Conservation (phyloP, 2,329 filamentous ascomycete genomes). For the Talaromyces sp. region DNA sequence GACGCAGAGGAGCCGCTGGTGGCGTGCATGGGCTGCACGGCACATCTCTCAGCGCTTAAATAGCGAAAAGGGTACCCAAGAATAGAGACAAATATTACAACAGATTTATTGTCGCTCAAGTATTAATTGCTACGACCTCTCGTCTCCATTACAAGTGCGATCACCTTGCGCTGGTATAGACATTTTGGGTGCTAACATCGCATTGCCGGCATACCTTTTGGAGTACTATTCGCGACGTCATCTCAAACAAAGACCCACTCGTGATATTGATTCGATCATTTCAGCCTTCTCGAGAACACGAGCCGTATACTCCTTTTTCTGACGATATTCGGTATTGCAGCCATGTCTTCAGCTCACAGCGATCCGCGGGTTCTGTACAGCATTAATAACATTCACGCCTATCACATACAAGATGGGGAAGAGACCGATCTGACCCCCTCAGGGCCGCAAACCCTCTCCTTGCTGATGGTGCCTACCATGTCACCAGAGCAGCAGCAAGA, state of each 20-base stretch:
- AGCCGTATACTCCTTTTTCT: neutral
- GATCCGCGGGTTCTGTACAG: slow-evolving; percentile 42
- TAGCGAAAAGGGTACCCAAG: neutral
- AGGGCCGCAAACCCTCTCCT: slow-evolving; percentile 83
- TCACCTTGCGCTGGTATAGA: neutral
- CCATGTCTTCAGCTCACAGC: slow-evolving; percentile 22
- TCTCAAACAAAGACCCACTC: slow-evolving; percentile 16
- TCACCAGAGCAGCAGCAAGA: slow-evolving; percentile 58
- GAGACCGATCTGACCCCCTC: slow-evolving; percentile 78
- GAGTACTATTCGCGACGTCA: slow-evolving; percentile 10
- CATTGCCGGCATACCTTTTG: neutral
- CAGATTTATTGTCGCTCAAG: neutral
- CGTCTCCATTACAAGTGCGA: neutral
- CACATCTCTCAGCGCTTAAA: neutral
- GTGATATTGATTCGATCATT: neutral
- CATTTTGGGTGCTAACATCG: neutral
- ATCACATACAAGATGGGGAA: slow-evolving; percentile 82
- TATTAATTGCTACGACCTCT: neutral
- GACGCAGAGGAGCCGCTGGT: slow-evolving; percentile 12
- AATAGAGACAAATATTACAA: neutral
- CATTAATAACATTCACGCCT: slow-evolving; percentile 81
- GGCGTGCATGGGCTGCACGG: slow-evolving; percentile 7
- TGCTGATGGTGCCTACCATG: slow-evolving; percentile 92
- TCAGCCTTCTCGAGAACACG: neutral
- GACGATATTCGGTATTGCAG: neutral